Evolutionary conservation across 2,329 filamentous ascomycete genomes (phyloP), one percentile per base, ranked within the genome.

Genomic region (Microascus cirrosus): DNA sequence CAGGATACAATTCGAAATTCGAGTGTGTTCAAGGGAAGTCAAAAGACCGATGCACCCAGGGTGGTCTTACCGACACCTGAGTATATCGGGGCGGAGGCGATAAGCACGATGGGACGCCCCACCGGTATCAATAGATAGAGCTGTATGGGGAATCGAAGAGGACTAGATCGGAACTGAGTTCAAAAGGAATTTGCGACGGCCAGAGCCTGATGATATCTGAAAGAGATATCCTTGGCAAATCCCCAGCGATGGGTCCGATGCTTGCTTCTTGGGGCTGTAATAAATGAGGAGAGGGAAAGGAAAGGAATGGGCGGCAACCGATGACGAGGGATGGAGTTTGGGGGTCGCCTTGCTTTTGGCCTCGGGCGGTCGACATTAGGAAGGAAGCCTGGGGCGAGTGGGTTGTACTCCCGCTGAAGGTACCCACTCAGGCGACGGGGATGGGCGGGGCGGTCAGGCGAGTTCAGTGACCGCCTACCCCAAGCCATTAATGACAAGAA

Each of bases 241-340:
- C 39, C 39, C 39, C 2, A n/a, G 39, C 13, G n/a, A 45, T 18
- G 39, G 15, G 36, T 56, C 32, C 25, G 10, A 2, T 52, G 28
- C 28, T 32, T 32, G 28, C 28, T 4, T 4, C 28, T 32, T 32
- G 28, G 28, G 28, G 28, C 28, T 32, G 28, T 32, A 48, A 15
- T 25, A 35, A 25, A 20, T 22, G 55, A 35, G 55, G 25, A 42
- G 25, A 8, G 25, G 42, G 50, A 34, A 50, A n/a, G 42, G 25
- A 25, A 50, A 20, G 39, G 34, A 45, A 32, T 45, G 24, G 39
- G 42, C 22, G 42, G 39, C 28, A 56, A n/a, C 45, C 42, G 51
- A 58, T 58, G 56, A 58, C 56, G 56, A 58, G 56, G 56, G 35
- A 58, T 58, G 53, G 56, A 32, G 55, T 53, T 50, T 22, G 20